Percentiles rank a stretch among this genome's conserved stretches.
phyloP scores from a whole-genome alignment of 768 basidiomycete genomes.

The Hygrophoropsis aurantiaca region DNA sequence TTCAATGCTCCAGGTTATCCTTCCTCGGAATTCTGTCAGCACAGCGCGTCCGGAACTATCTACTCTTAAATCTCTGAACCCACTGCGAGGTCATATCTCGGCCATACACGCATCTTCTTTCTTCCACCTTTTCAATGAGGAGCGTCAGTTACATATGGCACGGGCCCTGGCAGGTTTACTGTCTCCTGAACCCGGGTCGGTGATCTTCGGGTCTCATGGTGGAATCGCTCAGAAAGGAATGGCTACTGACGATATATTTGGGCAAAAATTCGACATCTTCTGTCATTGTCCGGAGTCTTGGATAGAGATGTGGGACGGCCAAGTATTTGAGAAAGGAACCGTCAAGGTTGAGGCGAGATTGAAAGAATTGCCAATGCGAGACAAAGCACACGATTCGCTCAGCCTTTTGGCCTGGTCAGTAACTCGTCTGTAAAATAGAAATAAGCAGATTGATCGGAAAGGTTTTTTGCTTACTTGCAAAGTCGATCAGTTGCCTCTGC shows the following conservation, averaged over 20 bases:
- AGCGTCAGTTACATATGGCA: constrained; percentile 40
- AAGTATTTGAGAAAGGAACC: constrained; percentile 29
- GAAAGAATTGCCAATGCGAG: no score
- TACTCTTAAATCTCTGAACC: constrained; percentile 37
- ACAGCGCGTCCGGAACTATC: constrained; percentile 11
- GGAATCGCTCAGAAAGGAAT: constrained; percentile 10
- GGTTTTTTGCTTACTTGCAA: no score
- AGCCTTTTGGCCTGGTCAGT: no score
- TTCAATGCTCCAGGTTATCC: constrained; percentile 5
- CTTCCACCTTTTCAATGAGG: constrained; percentile 46
- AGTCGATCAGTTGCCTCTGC: no score
- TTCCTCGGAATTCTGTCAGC: neutral
- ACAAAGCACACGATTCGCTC: no score
- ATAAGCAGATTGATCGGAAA: no score
- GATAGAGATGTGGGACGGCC: constrained; percentile 35
- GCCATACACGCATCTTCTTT: constrained; percentile 47
- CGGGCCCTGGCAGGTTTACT: constrained; percentile 39
- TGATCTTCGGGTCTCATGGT: constrained; percentile 43
- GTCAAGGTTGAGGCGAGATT: constrained; percentile 31
- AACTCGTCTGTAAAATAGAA: no score
- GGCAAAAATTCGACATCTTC: no score
- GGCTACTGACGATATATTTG: no score
- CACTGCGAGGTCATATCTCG: constrained; percentile 42
- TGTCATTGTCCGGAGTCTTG: constrained; percentile 39
- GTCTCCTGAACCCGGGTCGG: constrained; percentile 40